A percentile compares a stretch with the other conserved stretches of the same genome.
These are phyloP conservation scores for Lentinus brumalis DNA, from an alignment of 768 basidiomycete genomes.

Conservation along the genomic window DNA sequence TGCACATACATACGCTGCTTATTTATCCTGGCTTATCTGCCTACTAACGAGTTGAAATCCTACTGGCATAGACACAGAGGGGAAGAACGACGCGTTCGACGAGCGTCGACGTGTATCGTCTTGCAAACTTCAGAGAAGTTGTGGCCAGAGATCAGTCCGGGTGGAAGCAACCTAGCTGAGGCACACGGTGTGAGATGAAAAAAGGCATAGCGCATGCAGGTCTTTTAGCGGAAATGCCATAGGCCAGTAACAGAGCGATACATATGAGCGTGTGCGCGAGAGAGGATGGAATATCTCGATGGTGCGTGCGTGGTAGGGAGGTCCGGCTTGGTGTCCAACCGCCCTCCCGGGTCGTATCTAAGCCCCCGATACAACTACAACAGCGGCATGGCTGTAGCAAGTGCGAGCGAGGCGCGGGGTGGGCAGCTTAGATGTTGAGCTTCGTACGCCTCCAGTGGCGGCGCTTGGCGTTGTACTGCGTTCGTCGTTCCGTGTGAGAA, in stretches of 20 bases:
- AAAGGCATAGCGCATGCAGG: conserved; percentile 24
- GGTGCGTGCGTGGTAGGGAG: conserved; percentile 10
- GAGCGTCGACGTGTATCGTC: too few species aligned
- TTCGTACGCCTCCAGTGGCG: conserved; percentile 99
- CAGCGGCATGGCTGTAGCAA: conserved; percentile 11
- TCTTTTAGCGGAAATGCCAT: conserved; percentile 25
- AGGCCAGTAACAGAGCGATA: conserved; percentile 27
- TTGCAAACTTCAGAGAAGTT: too few species aligned
- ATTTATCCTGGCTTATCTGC: neutral
- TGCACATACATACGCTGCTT: neutral
- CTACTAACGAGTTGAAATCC: neutral
- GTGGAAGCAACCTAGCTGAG: neutral
- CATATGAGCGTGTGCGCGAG: conserved; percentile 23
- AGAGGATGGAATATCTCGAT: conserved; percentile 15
- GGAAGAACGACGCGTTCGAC: too few species aligned
- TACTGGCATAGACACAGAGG: too few species aligned
- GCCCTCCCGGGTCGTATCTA: conserved; percentile 11
- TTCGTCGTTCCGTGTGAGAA: neutral
- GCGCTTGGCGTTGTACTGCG: conserved; percentile 90
- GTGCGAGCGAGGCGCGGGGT: conserved; percentile 2
- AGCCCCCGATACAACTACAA: conserved; percentile 22
- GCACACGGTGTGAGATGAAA: neutral
- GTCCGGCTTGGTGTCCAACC: conserved; percentile 15
- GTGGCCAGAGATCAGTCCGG: too few species aligned
- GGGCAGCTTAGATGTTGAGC: conserved; percentile 79